Evolutionary conservation across 768 basidiomycete genomes (phyloP).

Genomic region (Melanogaster broomeanus): DNA sequence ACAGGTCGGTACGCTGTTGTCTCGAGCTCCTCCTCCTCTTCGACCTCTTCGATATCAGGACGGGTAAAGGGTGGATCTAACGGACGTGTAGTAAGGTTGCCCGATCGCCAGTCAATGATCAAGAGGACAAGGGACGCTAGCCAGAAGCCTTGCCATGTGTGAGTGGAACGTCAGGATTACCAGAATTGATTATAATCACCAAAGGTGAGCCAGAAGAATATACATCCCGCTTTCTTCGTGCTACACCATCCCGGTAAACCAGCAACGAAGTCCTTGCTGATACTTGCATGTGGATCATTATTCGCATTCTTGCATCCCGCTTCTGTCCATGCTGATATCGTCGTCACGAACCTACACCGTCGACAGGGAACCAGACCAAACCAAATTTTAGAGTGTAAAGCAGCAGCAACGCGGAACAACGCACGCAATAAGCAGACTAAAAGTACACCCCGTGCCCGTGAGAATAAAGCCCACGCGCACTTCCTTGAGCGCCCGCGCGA

Average conservation of each 20-base stretch:
- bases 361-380: neutral
- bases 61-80: constrained; percentile 79
- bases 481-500: constrained; percentile 82
- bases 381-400: neutral
- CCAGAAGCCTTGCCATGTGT: constrained; percentile 65
- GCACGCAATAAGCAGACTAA: constrained; percentile 77
- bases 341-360: constrained; percentile 62
- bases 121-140: constrained; percentile 63
- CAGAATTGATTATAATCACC: constrained; percentile 45
- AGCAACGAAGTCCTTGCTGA: constrained; percentile 64
- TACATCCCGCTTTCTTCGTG: constrained; percentile 87
- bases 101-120: constrained; percentile 76
- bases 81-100: constrained; percentile 47
- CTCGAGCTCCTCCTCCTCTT: constrained; percentile 56
- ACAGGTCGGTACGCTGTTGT: constrained; percentile 49
- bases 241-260: constrained; percentile 83
- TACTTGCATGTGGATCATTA: constrained; percentile 77
- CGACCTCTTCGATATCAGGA: constrained; percentile 52
- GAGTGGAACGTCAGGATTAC: neutral
- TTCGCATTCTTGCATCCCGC: constrained; percentile 84
- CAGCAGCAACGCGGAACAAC: constrained; percentile 35
- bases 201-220: constrained; percentile 89
- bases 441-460: constrained; percentile 63
- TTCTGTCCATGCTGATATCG: constrained; percentile 86
- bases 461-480: constrained; percentile 84